Conservation (phyloP, 768 basidiomycete species). For the Lactarius vividus region DNA sequence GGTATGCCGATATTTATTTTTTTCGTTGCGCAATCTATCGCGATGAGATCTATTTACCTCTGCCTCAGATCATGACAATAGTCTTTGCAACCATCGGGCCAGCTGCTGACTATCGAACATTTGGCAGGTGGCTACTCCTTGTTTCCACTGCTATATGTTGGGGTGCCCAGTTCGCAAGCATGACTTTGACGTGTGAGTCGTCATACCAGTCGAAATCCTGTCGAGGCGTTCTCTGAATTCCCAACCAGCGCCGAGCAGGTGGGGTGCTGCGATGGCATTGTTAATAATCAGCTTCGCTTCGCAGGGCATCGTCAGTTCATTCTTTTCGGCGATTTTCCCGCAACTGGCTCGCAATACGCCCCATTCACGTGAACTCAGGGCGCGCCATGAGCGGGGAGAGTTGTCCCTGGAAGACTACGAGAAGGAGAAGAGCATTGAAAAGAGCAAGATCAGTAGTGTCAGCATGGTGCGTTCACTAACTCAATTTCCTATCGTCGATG, state of each 20-base stretch:
- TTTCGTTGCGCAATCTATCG: no score
- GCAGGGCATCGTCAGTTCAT: constrained; percentile 78
- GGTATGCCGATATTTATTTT: constrained; percentile 37
- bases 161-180: constrained; percentile 74
- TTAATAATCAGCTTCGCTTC: constrained; percentile 79
- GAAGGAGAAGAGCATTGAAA: constrained; percentile 72
- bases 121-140: constrained; percentile 74
- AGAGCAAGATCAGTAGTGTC: constrained; percentile 83
- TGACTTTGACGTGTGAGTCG: constrained; percentile 64
- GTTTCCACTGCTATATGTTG: constrained; percentile 70
- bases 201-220: neutral
- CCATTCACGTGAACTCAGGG: constrained; percentile 53
- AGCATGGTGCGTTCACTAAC: constrained; percentile 54
- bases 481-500: no score
- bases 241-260: constrained; percentile 55
- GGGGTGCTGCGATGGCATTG: constrained; percentile 71
- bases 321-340: constrained; percentile 77
- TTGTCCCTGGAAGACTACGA: constrained; percentile 64
- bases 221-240: neutral
- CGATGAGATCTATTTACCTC: neutral
- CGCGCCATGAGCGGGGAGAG: constrained; percentile 57
- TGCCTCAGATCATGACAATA: constrained; percentile 60
- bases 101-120: constrained; percentile 68
- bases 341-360: constrained; percentile 76
- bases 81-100: constrained; percentile 73